phyloP scores from a whole-genome alignment of 2,329 filamentous ascomycete genomes.

The Aspergillus fumigatiaffinis region DNA sequence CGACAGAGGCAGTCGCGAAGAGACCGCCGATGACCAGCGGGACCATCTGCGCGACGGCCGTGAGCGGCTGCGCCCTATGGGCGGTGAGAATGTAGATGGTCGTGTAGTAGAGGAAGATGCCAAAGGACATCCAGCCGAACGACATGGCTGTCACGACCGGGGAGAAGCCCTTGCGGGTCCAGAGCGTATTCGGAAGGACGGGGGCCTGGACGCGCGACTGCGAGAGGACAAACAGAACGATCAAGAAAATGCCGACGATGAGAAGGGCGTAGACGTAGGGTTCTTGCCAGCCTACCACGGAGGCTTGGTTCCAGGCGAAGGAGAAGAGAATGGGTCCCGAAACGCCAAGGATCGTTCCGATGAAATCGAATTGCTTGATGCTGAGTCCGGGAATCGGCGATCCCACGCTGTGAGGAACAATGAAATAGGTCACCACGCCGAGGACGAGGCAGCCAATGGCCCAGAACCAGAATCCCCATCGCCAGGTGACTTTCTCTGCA shows the following conservation, averaged over 20 bases:
- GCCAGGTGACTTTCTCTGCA: constrained; percentile 46
- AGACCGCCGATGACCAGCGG: constrained; percentile 21
- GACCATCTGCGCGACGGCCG: constrained; percentile 16
- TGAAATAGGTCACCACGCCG: constrained; percentile 31
- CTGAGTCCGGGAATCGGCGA: constrained; percentile 14
- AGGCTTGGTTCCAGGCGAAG: constrained; percentile 52
- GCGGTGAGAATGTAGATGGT: constrained; percentile 20
- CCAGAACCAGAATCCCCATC: constrained; percentile 49
- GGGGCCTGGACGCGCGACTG: constrained; percentile 4
- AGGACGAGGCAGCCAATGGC: constrained; percentile 39
- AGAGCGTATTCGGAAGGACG: constrained; percentile 12
- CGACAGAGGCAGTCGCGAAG: constrained; percentile 15
- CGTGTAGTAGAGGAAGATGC: constrained; percentile 31
- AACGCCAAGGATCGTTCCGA: constrained; percentile 47
- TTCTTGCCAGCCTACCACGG: constrained; percentile 43
- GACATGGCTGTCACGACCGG: constrained; percentile 8
- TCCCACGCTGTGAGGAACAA: constrained; percentile 32
- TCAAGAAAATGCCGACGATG: constrained; percentile 43
- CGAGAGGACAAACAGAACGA: constrained; percentile 14
- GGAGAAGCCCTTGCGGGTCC: constrained; percentile 30
- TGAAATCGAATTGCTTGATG: constrained; percentile 35
- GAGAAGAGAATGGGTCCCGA: constrained; percentile 43
- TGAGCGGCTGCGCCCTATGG: constrained; percentile 13
- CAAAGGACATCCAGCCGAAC: constrained; percentile 26
- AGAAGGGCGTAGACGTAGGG: constrained; percentile 44